Conservation (phyloP, 352 stramenopile genomes). For the Pelagophyceae sp. region DNA sequence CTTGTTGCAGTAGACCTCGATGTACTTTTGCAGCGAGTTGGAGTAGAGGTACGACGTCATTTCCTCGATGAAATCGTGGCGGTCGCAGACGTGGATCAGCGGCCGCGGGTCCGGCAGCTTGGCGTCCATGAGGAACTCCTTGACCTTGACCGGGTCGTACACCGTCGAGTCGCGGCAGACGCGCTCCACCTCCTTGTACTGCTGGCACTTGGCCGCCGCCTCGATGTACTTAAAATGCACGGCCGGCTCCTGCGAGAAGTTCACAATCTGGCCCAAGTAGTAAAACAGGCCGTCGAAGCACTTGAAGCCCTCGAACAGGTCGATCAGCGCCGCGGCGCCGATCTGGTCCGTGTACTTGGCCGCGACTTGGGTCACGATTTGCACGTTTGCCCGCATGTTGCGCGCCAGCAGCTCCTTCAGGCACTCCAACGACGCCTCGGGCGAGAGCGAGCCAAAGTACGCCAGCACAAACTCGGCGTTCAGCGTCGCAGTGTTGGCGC, state of each 20-base stretch:
- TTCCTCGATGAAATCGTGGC: slow-evolving; percentile 98
- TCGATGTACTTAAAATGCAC: slow-evolving; percentile 99
- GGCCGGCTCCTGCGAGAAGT: slow-evolving; percentile 90
- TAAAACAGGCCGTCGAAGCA: slow-evolving; percentile 97
- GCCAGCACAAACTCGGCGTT: slow-evolving; percentile 93
- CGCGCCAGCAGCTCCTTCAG: slow-evolving; percentile 96
- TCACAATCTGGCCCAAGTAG: slow-evolving; percentile 96
- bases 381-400: slow-evolving; percentile 90
- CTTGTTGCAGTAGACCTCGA: slow-evolving; percentile 98
- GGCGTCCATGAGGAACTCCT: slow-evolving; percentile 98
- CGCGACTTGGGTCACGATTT: slow-evolving; percentile 97
- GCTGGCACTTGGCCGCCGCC: slow-evolving; percentile 95
- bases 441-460: slow-evolving; percentile 96
- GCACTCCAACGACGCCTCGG: slow-evolving; percentile 91
- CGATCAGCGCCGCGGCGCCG: slow-evolving; percentile 90
- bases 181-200: slow-evolving; percentile 99
- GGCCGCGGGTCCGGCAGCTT: slow-evolving; percentile 96
- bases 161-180: slow-evolving; percentile 99
- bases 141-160: slow-evolving; percentile 97
- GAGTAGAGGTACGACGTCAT: slow-evolving; percentile 99
- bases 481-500: slow-evolving; percentile 67
- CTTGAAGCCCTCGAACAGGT: slow-evolving; percentile 98
- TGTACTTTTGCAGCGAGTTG: slow-evolving; percentile 99
- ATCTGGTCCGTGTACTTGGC: slow-evolving; percentile 85
- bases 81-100: slow-evolving; percentile 99